A percentile compares a stretch with the other conserved stretches of the same genome.
These are phyloP conservation scores for Trametes gibbosa DNA, from an alignment of 768 basidiomycete genomes.

Conservation along the genomic window DNA sequence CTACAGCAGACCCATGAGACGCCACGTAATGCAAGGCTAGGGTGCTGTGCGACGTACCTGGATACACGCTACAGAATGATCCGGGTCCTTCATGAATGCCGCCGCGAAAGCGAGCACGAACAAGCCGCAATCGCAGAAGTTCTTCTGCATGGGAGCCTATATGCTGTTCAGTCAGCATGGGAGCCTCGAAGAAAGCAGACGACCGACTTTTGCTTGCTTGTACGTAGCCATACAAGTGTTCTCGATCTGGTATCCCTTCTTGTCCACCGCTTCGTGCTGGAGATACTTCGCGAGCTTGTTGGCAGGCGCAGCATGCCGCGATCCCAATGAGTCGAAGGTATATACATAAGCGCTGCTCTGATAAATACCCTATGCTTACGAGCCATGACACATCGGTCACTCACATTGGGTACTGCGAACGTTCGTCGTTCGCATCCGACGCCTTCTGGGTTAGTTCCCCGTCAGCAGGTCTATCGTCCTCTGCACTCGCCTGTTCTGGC, in stretches of 20 bases:
- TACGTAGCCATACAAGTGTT: conserved; percentile 11
- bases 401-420: neutral
- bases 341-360: conserved; percentile 70
- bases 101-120: conserved; percentile 87
- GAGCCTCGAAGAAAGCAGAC: neutral
- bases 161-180: neutral
- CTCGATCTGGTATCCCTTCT: conserved; percentile 33
- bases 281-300: conserved; percentile 69
- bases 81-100: conserved; percentile 68
- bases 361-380: neutral
- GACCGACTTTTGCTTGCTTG: conserved; percentile 23
- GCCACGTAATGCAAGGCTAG: no score
- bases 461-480: neutral
- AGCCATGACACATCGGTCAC: neutral
- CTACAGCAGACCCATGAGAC: neutral
- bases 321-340: conserved; percentile 86
- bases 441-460: neutral
- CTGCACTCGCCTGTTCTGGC: neutral
- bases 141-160: conserved; percentile 86
- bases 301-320: conserved; percentile 62
- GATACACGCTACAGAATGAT: conserved; percentile 49
- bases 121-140: conserved; percentile 90
- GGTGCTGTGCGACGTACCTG: conserved; percentile 33
- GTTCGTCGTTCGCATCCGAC: neutral
- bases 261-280: conserved; percentile 72